phyloP scores from a whole-genome alignment of 139 green algal genomes.

The Spirogloea muscicola region DNA sequence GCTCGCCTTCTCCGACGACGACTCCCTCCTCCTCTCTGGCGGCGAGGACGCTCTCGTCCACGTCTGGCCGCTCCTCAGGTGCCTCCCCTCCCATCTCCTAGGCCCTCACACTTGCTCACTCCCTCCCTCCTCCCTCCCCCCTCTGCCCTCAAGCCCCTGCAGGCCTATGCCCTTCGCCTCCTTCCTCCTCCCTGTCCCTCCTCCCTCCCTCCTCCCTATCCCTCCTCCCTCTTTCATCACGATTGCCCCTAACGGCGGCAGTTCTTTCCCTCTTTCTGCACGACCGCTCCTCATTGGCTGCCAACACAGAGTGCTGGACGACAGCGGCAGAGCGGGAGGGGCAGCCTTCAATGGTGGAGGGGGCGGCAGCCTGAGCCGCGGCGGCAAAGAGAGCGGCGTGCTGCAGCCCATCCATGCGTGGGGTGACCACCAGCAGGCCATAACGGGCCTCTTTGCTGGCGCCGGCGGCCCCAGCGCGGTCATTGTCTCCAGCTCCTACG shows the following conservation, averaged over 20 bases:
- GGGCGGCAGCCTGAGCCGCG: too few species aligned
- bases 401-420: constrained; percentile 37
- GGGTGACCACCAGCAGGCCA: constrained; percentile 78
- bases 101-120: too few species aligned
- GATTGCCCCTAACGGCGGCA: not conserved
- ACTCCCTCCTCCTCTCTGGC: constrained; percentile 69
- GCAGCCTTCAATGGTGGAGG: too few species aligned
- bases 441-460: constrained; percentile 64
- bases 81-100: too few species aligned
- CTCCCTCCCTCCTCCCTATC: not conserved
- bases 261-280: too few species aligned
- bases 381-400: too few species aligned
- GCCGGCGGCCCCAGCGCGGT: constrained; percentile 51
- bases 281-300: too few species aligned
- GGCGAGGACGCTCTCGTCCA: constrained; percentile 73
- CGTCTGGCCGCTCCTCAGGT: constrained; percentile 76
- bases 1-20: constrained; percentile 65
- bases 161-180: not conserved
- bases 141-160: too few species aligned
- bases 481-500: constrained; percentile 64
- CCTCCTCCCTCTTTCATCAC: not conserved
- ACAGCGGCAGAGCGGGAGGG: too few species aligned
- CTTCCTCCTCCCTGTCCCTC: not conserved
- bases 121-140: too few species aligned
- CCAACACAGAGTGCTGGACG: too few species aligned